These are phyloP conservation scores for Ajuga chamaepitys DNA, from an alignment of 257 asterid genomes.

Conservation along the genomic window DNA sequence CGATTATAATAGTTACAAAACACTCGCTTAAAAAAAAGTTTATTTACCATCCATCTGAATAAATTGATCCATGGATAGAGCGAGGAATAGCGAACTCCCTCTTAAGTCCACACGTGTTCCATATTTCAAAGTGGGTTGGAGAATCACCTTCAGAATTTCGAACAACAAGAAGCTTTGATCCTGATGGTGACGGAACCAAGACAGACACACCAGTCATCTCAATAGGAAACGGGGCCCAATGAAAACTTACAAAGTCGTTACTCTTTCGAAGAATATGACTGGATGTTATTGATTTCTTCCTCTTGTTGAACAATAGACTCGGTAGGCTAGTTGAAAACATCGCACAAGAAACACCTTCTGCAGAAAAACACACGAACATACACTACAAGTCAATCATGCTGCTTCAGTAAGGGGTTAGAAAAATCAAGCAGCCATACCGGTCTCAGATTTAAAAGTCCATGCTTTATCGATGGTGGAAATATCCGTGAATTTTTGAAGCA, in stretches of 20 bases:
- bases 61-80: constrained; percentile 74
- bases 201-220: constrained; percentile 66
- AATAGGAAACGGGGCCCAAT: constrained; percentile 80
- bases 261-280: constrained; percentile 43
- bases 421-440: constrained; percentile 35
- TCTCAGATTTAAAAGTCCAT: constrained; percentile 63
- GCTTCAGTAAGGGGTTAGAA: neutral
- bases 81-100: constrained; percentile 62
- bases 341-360: constrained; percentile 56
- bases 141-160: constrained; percentile 75
- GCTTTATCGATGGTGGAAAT: constrained; percentile 81
- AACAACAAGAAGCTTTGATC: constrained; percentile 72
- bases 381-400: neutral
- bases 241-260: constrained; percentile 43
- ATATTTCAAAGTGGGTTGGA: constrained; percentile 75
- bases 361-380: constrained; percentile 11
- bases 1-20: too few species aligned
- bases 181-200: constrained; percentile 87
- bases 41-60: constrained; percentile 85
- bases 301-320: constrained; percentile 64
- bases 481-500: constrained; percentile 61
- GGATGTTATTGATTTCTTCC: constrained; percentile 59
- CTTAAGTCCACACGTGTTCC: constrained; percentile 73
- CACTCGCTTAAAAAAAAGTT: too few species aligned
- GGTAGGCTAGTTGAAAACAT: constrained; percentile 78